Conservation (phyloP, 2,329 filamentous ascomycete species). For the Fusarium citri region DNA sequence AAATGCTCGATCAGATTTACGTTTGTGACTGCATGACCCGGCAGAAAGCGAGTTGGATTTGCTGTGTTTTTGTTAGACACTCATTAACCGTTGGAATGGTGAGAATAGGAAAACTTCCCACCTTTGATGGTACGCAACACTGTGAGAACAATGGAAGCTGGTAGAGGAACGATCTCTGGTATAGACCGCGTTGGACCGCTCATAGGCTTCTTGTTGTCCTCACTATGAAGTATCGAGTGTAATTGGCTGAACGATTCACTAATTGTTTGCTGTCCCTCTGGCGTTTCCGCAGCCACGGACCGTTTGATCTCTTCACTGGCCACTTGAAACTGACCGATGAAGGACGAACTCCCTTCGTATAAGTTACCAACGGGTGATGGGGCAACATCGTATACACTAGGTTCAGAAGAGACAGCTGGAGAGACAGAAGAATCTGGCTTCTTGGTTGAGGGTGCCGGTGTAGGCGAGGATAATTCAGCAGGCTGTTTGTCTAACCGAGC, state of each 20-base stretch:
- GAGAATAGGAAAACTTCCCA: not conserved
- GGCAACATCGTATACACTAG: not conserved
- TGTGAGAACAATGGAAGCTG: constrained; percentile 15
- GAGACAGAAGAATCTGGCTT: not conserved
- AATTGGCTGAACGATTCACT: constrained; percentile 27
- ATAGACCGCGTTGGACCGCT: not conserved
- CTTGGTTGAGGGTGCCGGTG: not conserved
- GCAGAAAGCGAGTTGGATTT: constrained; percentile 13
- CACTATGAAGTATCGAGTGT: constrained; percentile 4
- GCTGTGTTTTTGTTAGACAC: not conserved
- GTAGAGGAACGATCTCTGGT: constrained; percentile 14
- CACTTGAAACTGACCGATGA: constrained; percentile 30
- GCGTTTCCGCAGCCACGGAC: constrained; percentile 19
- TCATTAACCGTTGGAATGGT: not conserved
- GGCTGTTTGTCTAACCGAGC: constrained; percentile 7
- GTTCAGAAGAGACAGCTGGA: constrained; percentile 5
- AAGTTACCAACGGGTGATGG: not conserved
- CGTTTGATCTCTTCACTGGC: constrained; percentile 30
- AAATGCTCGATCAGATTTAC: constrained; percentile 21
- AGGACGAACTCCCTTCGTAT: constrained; percentile 37
- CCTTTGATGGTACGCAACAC: constrained; percentile 27
- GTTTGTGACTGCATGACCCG: constrained; percentile 26
- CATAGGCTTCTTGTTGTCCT: not conserved
- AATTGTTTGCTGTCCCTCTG: constrained; percentile 28
- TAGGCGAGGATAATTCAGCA: not conserved